These are phyloP conservation scores for Zymoseptoria brevis DNA, from an alignment of 2,329 filamentous ascomycete genomes.

Conservation along the genomic window DNA sequence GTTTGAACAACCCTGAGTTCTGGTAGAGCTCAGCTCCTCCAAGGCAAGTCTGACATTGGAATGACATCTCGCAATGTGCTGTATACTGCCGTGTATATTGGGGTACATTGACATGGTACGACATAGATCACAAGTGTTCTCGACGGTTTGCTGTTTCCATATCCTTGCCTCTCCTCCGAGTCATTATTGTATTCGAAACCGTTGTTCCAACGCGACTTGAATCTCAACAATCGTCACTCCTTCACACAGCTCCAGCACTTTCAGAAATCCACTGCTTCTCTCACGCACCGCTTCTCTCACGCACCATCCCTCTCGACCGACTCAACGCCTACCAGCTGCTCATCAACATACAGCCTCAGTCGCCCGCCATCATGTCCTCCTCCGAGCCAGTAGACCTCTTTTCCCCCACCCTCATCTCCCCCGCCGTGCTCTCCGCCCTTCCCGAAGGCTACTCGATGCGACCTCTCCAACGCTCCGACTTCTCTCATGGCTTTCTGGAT, in stretches of 20 bases:
- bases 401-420: slow-evolving; percentile 66
- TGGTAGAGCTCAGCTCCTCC: neutral
- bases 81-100: neutral
- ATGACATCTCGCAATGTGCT: neutral
- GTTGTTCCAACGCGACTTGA: neutral
- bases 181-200: neutral
- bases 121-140: neutral
- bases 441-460: slow-evolving; percentile 78
- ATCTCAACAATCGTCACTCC: neutral
- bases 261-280: neutral
- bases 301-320: neutral
- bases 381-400: slow-evolving; percentile 55
- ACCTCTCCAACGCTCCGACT: slow-evolving; percentile 70
- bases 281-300: too few species aligned
- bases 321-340: neutral
- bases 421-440: slow-evolving; percentile 61
- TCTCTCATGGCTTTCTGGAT: slow-evolving; percentile 74
- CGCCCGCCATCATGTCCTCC: neutral
- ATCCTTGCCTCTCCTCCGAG: neutral
- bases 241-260: neutral
- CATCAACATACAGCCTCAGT: neutral
- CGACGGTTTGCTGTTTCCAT: neutral
- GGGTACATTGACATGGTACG: neutral
- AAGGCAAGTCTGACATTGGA: neutral
- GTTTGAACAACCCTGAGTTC: neutral